These are phyloP conservation scores for Pisolithus sp. DNA, from an alignment of 768 basidiomycete species.

Conservation along the genomic window DNA sequence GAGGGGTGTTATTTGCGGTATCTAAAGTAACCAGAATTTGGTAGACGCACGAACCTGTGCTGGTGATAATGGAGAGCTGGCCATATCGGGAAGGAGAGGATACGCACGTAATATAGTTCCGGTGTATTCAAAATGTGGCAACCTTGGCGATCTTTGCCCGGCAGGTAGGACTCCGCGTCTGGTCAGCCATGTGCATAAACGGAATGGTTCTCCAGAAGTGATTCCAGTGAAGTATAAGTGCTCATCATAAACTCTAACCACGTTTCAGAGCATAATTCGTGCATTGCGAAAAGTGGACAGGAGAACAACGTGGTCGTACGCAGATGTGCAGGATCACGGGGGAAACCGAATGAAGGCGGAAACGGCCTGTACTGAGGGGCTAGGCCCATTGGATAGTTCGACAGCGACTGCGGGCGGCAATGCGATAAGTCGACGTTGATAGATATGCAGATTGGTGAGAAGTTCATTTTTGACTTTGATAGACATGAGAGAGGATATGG, in stretches of 20 bases:
- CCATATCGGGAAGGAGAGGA: background rate
- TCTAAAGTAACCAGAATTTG: background rate
- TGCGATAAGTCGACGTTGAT: background rate
- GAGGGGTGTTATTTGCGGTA: background rate
- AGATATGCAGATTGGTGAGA: background rate
- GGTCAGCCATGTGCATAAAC: background rate
- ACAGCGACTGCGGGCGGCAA: too few relatives aligned
- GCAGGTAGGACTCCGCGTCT: background rate
- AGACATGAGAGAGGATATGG: background rate
- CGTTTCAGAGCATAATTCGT: too few relatives aligned
- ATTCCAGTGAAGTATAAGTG: background rate
- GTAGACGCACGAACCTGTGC: background rate
- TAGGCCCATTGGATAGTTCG: too few relatives aligned
- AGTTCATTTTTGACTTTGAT: background rate
- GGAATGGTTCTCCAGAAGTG: background rate
- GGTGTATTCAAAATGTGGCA: background rate
- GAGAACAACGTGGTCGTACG: too few relatives aligned
- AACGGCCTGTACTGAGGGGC: too few relatives aligned
- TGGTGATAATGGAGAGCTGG: background rate
- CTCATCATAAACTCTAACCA: background rate
- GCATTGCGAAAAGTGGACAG: too few relatives aligned
- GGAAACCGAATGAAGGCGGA: too few relatives aligned
- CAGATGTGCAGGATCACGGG: too few relatives aligned
- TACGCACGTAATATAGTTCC: background rate
- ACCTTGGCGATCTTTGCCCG: constrained; percentile 1